phyloP scores from a whole-genome alignment of 2,329 filamentous ascomycete species.

The Hirsutella rhossiliensis region DNA sequence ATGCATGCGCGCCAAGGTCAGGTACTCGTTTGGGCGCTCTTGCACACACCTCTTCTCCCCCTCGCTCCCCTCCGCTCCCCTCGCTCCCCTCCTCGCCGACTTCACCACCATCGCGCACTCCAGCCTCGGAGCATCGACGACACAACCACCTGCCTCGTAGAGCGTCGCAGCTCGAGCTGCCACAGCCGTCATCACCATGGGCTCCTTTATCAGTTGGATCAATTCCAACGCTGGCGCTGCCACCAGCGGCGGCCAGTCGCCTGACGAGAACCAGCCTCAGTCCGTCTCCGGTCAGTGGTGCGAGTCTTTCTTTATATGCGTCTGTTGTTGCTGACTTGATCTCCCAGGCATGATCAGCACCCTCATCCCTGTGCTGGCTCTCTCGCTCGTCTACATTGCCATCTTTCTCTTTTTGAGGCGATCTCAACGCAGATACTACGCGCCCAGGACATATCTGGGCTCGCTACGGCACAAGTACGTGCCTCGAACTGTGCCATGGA shows the following conservation, averaged over 20 bases:
- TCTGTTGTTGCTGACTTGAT: not conserved
- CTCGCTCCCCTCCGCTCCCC: too few relatives aligned
- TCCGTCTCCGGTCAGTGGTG: slow-evolving; percentile 22
- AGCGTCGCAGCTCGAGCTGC: not conserved
- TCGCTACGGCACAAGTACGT: slow-evolving; percentile 37
- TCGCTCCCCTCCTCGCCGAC: too few relatives aligned
- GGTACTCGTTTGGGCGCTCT: too few relatives aligned
- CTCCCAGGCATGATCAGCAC: slow-evolving; percentile 32
- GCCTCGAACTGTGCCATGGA: not conserved
- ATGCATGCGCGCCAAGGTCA: too few relatives aligned
- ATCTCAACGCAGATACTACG: slow-evolving; percentile 39
- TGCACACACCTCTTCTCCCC: too few relatives aligned
- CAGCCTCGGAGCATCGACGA: not conserved
- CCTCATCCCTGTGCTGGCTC: slow-evolving; percentile 38
- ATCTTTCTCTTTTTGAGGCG: slow-evolving; percentile 38
- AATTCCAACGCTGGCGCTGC: slow-evolving; percentile 16
- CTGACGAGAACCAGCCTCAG: slow-evolving; percentile 14
- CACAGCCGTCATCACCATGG: slow-evolving; percentile 13
- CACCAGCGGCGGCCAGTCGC: slow-evolving; percentile 10
- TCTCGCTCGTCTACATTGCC: slow-evolving; percentile 34
- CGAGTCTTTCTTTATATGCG: not conserved
- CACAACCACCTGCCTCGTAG: not conserved
- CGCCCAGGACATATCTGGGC: slow-evolving; percentile 38
- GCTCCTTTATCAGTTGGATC: slow-evolving; percentile 26
- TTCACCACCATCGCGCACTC: too few relatives aligned